Evolutionary conservation across 2,329 filamentous ascomycete genomes (phyloP), one percentile per base, ranked within the genome.

Genomic region (Orbilia quercus): DNA sequence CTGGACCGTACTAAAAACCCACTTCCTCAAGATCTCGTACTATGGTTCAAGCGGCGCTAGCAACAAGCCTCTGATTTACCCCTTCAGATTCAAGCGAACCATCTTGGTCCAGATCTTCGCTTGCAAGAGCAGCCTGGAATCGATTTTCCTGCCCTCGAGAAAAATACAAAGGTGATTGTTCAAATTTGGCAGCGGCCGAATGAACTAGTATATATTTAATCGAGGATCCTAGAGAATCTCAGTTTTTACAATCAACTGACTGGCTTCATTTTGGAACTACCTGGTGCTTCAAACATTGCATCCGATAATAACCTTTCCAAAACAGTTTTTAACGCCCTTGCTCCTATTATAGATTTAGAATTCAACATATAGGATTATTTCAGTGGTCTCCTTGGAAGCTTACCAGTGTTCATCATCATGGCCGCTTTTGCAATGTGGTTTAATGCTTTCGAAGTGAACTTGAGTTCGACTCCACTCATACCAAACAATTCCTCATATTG

Each of bases 401-500:
- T 44, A 1, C 95, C 95, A 0, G 94, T 97, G 1, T 87, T 88
- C 84, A 89, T 89, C 12, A 82, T 82, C 58, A 84, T 81, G 1
- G 87, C 87, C 25, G 89, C 90, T 74, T 88, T 86, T 1, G 95
- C 94, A 67, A 99, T 88, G 55, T 91, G 90, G 75, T 88, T 85
- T n/a, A 98, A 82, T 0, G 94, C 90, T 5, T 88, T 87, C 2
- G 87, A 89, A 0, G 94, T 97, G 81, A 98, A 96, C 76, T 87
- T 88, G 1, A 99, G 83, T 51, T 91, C 89, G 62, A 90, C 87
- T 36, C 86, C 85, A 0, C 90, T 92, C 0, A 95, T 90, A 65
- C 90, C 87, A 79, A 98, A 97, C 0, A 97, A 87, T 1, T 92
- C 89, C 16, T 89, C 90, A 80, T 97, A 98, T 81, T 99, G 95